Base-by-base conservation (phyloP, 805 yeast genomes). In the Jamesozyma lodderae region DNA sequence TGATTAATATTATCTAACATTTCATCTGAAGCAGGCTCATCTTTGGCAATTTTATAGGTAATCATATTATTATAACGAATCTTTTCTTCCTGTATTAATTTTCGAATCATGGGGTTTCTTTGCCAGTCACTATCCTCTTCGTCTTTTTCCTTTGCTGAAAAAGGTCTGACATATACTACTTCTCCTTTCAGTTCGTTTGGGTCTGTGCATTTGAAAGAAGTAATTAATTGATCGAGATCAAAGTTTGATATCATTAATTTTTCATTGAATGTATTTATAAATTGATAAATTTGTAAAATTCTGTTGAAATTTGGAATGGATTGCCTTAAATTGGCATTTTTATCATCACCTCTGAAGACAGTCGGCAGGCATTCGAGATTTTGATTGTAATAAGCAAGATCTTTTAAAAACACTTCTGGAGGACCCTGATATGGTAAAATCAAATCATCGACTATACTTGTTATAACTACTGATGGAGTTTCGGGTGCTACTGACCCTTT, bases 211-310 rank as follows among this genome's bases (percentile, higher is more conserved):
- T 52, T 53, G 6, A 59, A 36, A 6, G 60, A 42, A 6, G 51
- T 44, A 4, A 58, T 43, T 24, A 59, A 52, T 38, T 53, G 54
- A 33, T 59, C 63, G 18, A 57, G 42, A 32, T 43, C 49, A 33
- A 59, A 58, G 22, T 47, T 41, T 3, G 59, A 45, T 6, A 59
- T 28, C 16, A 43, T 35, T n/a, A 59, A 33, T 8, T 41, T 47
- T 13, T 51, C 44, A 24, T 47, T 46, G 39, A 59, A 59, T 13
- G 59, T 55, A 20, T 40, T 51, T n/a, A 57, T 35, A 38, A 59
- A 59, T 36, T 59, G 64, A 25, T 47, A 58, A 6, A 47, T 40
- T 42, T 55, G 55, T 19, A 59, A 37, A 8, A 58, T 35, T 39
- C 45, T 57, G 18, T 43, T 50, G 36, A 56, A 47, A 32, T 47